A percentile compares a stretch with the other conserved stretches of the same genome.
Conservation (phyloP, 345 rosid genomes). For the Crucihimalaya himalaica region DNA sequence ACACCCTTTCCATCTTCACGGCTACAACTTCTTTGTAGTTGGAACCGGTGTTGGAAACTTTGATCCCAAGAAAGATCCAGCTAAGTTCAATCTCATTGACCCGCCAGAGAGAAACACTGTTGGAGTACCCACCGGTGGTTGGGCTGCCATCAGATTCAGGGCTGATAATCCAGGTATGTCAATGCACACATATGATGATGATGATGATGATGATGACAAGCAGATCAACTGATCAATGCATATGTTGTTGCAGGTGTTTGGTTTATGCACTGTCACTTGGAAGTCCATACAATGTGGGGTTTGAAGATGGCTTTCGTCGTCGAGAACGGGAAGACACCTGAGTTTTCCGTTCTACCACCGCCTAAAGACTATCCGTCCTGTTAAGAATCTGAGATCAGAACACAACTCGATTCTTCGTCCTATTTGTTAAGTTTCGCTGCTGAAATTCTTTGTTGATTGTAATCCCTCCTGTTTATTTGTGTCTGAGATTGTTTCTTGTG, state of each 20-base stretch:
- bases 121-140: constrained; percentile 79
- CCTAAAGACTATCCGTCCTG: constrained; percentile 58
- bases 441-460: constrained; percentile 38
- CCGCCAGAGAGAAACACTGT: constrained; percentile 79
- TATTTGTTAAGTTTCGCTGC: constrained; percentile 26
- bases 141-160: constrained; percentile 70
- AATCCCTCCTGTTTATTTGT: constrained; percentile 24
- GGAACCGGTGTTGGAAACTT: constrained; percentile 67
- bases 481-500: constrained; percentile 39
- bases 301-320: constrained; percentile 62
- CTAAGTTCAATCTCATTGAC: constrained; percentile 61
- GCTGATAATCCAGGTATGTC: constrained; percentile 77
- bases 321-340: constrained; percentile 50
- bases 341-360: constrained; percentile 49
- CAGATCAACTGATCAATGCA: constrained; percentile 8
- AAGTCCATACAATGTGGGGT: constrained; percentile 62
- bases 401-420: constrained; percentile 14
- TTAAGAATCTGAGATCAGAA: constrained; percentile 24
- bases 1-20: constrained; percentile 74
- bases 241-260: constrained; percentile 47
- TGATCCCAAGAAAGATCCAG: constrained; percentile 46
- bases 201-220: background rate
- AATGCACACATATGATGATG: background rate
- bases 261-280: constrained; percentile 69
- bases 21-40: constrained; percentile 64